Percentiles rank a stretch among this genome's conserved stretches.
phyloP scores from a whole-genome alignment of 164 flowering plant species.

The Akebia trifoliata region DNA sequence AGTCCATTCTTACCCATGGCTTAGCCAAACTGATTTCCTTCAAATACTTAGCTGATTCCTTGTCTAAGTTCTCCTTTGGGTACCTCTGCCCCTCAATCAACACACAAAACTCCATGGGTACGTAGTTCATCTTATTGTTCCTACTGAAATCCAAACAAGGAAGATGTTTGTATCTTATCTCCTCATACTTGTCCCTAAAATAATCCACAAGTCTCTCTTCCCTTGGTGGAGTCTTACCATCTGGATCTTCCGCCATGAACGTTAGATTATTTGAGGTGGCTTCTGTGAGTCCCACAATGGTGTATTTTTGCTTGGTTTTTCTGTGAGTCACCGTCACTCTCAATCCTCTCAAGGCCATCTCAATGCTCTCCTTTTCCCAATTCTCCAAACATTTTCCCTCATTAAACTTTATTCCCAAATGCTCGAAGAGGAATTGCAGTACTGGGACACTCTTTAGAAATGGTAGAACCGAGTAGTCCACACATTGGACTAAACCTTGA shows the following conservation, averaged over 20 bases:
- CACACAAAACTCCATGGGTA: slow-evolving; percentile 78
- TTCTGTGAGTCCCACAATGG: slow-evolving; percentile 39
- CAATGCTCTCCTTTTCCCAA: slow-evolving; percentile 13
- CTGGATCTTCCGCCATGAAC: slow-evolving; percentile 32
- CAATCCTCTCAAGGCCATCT: slow-evolving; percentile 37
- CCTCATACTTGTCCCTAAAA: slow-evolving; percentile 42
- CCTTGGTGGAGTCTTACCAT: slow-evolving; percentile 22
- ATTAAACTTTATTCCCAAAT: slow-evolving; percentile 18
- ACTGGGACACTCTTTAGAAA: slow-evolving; percentile 47
- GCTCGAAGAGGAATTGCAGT: slow-evolving; percentile 42
- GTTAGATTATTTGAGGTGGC: slow-evolving; percentile 12
- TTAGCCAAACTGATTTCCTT: slow-evolving; percentile 29
- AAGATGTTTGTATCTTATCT: slow-evolving; percentile 32
- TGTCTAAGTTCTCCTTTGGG: slow-evolving; percentile 45
- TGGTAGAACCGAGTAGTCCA: slow-evolving; percentile 59
- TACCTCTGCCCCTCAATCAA: slow-evolving; percentile 64
- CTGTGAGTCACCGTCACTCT: slow-evolving; percentile 66
- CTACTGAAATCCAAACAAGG: slow-evolving; percentile 71
- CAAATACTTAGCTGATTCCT: slow-evolving; percentile 19
- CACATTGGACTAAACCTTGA: slow-evolving; percentile 48
- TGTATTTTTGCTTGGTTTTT: slow-evolving; percentile 44
- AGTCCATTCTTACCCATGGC: slow-evolving; percentile 32
- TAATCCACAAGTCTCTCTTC: slow-evolving; percentile 35
- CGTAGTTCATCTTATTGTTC: slow-evolving; percentile 31
- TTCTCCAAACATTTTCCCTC: neutral